Conservation (phyloP, 116 monocot genomes). For the Posidonia oceanica region DNA sequence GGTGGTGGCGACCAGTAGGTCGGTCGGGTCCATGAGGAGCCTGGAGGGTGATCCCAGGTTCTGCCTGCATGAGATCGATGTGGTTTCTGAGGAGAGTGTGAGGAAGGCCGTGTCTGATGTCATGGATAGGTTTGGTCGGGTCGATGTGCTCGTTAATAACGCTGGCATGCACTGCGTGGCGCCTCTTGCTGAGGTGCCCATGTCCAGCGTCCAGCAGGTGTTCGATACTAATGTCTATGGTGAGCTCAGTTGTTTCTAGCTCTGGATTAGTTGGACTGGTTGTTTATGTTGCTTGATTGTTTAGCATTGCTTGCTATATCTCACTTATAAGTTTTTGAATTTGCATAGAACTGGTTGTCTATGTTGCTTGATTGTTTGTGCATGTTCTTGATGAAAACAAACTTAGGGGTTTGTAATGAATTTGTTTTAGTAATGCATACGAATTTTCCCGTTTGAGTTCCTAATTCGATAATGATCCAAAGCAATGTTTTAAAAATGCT, state of each 20-base stretch:
- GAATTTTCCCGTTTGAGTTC: background rate
- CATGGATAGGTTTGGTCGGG: constrained; percentile 47
- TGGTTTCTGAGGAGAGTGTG: constrained; percentile 54
- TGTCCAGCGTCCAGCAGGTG: constrained; percentile 32
- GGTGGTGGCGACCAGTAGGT: constrained; percentile 64
- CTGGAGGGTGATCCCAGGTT: constrained; percentile 43
- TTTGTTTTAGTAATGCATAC: too few relatives aligned
- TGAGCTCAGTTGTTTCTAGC: constrained; percentile 3
- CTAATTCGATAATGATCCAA: background rate
- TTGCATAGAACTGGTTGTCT: too few relatives aligned
- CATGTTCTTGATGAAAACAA: too few relatives aligned
- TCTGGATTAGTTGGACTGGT: background rate
- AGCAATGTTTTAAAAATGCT: too few relatives aligned
- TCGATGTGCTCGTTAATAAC: constrained; percentile 92
- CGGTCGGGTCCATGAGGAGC: constrained; percentile 48
- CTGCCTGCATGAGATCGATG: constrained; percentile 59
- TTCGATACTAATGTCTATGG: constrained; percentile 80
- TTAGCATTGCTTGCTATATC: too few relatives aligned
- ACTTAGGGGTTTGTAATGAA: too few relatives aligned
- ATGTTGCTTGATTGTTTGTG: too few relatives aligned
- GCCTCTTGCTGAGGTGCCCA: constrained; percentile 75
- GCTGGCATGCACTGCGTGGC: constrained; percentile 80
- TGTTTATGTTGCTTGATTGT: background rate
- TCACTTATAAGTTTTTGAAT: too few relatives aligned
- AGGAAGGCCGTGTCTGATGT: constrained; percentile 18